Percentiles rank a stretch among this genome's conserved stretches.
Evolutionary conservation across 1,284 basidiomycete species (phyloP).

Genomic region (Cryptococcus neoformans): DNA sequence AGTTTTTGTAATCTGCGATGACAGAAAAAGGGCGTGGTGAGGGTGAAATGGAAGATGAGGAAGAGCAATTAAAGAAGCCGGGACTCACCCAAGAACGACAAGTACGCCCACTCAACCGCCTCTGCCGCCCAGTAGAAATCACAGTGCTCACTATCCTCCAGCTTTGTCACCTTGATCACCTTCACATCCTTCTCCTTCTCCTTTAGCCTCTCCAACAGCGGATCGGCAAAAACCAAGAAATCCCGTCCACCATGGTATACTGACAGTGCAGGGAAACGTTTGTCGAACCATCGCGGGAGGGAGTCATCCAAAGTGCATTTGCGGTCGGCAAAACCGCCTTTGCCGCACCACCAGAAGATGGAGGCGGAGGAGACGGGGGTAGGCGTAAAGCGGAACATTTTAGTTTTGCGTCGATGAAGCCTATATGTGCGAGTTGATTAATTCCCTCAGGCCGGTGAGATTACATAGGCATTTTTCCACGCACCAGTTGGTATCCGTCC

Average conservation of each 20-base stretch:
- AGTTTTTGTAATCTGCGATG: neutral
- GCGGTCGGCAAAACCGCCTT: constrained; percentile 58
- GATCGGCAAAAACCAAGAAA: constrained; percentile 54
- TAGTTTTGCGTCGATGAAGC: constrained; percentile 57
- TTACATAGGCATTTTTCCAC: neutral
- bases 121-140: constrained; percentile 59
- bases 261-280: constrained; percentile 58
- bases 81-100: constrained; percentile 47
- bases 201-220: constrained; percentile 53
- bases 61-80: neutral
- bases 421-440: constrained; percentile 15
- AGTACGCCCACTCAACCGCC: constrained; percentile 59
- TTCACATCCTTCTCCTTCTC: constrained; percentile 54
- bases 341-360: constrained; percentile 62
- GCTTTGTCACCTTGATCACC: constrained; percentile 55
- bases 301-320: constrained; percentile 58
- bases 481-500: constrained; percentile 63
- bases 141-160: constrained; percentile 54
- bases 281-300: constrained; percentile 56
- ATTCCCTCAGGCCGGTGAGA: neutral
- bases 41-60: neutral
- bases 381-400: constrained; percentile 64
- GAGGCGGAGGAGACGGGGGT: constrained; percentile 57
- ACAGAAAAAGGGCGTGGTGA: neutral
- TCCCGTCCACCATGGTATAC: constrained; percentile 58